A percentile compares a stretch with the other conserved stretches of the same genome.
phyloP scores from a whole-genome alignment of 441 rosid species.

The Pelargonium fulgidum region DNA sequence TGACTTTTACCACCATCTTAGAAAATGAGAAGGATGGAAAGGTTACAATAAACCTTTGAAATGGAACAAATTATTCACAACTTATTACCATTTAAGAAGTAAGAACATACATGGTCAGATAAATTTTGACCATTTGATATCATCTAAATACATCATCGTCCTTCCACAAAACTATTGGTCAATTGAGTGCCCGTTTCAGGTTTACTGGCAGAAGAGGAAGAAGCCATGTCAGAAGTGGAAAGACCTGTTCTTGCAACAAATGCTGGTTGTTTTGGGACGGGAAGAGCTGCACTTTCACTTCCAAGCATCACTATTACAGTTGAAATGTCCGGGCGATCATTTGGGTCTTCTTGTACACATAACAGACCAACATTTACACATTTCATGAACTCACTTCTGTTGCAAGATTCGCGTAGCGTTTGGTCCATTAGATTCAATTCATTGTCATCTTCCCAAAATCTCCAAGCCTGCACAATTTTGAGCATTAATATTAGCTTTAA shows the following conservation, averaged over 20 bases:
- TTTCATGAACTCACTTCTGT: conserved; percentile 30
- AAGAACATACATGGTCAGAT: no score
- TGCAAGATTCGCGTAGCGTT: conserved; percentile 24
- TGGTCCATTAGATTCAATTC: conserved; percentile 35
- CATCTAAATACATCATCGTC: not conserved
- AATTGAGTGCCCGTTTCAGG: conserved; percentile 28
- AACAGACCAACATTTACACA: conserved; percentile 43
- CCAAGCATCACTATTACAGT: conserved; percentile 40
- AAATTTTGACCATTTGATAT: no score
- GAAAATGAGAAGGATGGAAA: no score
- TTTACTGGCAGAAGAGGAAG: conserved; percentile 30
- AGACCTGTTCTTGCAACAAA: conserved; percentile 33
- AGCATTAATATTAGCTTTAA: not conserved
- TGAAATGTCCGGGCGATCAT: conserved; percentile 54
- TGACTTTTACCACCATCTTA: no score
- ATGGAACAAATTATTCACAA: no score
- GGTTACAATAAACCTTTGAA: no score
- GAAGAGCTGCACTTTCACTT: conserved; percentile 38
- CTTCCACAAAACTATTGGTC: not conserved
- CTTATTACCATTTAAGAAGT: no score
- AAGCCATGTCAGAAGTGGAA: conserved; percentile 29
- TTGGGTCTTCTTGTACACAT: conserved; percentile 59
- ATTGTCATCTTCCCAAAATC: conserved; percentile 40
- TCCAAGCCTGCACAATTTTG: conserved; percentile 44
- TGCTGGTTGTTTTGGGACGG: conserved; percentile 45